These are phyloP conservation scores for Tetrastigma voinierianum DNA, from an alignment of 164 flowering plant species.

Conservation along the genomic window DNA sequence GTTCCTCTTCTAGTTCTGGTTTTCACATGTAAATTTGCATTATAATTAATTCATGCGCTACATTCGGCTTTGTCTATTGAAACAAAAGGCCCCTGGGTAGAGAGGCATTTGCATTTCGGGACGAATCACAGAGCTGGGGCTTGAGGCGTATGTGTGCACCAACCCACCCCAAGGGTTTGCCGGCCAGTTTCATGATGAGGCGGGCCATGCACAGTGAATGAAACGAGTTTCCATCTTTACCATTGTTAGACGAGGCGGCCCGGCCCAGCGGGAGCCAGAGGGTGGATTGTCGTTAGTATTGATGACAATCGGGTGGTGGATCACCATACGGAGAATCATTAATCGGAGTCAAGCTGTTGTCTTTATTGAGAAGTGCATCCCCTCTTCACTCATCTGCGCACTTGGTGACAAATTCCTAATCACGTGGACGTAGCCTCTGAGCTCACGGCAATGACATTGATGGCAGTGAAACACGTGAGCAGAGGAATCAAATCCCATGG, in stretches of 20 bases:
- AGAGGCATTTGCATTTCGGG: neutral
- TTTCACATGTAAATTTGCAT: neutral
- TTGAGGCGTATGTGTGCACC: conserved; percentile 3
- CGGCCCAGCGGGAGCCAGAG: too few species aligned
- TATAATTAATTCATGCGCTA: neutral
- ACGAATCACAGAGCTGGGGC: neutral
- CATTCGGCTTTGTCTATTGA: neutral
- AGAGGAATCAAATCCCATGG: too few species aligned
- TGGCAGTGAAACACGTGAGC: neutral
- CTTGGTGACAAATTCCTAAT: conserved; percentile 94
- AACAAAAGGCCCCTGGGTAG: neutral
- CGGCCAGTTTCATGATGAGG: neutral
- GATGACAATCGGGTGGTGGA: neutral
- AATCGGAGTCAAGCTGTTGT: conserved; percentile 35
- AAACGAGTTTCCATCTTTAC: too few species aligned
- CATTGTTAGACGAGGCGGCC: too few species aligned
- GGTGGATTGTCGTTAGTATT: too few species aligned
- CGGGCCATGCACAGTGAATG: too few species aligned
- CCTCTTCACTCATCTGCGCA: conserved; percentile 97
- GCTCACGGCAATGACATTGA: conserved; percentile 55
- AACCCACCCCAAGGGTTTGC: neutral
- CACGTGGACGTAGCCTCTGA: conserved; percentile 90
- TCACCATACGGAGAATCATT: conserved; percentile 15
- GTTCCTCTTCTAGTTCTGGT: neutral
- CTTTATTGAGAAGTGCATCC: conserved; percentile 72